These are phyloP conservation scores for Aphanoascus verrucosus DNA, from an alignment of 2,329 filamentous ascomycete genomes.

Conservation along the genomic window DNA sequence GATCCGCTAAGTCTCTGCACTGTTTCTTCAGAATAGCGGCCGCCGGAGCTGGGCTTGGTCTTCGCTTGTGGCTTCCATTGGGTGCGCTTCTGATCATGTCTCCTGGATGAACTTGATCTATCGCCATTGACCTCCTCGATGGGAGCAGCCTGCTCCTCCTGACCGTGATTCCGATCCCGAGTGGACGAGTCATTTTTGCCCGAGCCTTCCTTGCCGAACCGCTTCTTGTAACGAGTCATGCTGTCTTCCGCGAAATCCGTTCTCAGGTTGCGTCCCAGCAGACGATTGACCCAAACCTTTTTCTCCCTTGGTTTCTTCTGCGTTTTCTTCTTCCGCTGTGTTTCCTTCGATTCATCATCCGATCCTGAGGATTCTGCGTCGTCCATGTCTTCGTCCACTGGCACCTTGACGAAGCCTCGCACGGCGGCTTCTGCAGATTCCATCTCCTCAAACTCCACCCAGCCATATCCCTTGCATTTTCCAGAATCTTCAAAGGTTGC, in stretches of 20 bases:
- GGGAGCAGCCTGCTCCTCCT: constrained; percentile 12
- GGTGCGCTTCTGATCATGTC: constrained; percentile 27
- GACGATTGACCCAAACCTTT: constrained; percentile 73
- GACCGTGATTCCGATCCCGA: constrained; percentile 17
- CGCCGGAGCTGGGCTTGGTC: constrained; percentile 23
- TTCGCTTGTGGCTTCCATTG: constrained; percentile 30
- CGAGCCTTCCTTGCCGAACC: constrained; percentile 65
- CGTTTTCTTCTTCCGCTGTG: constrained; percentile 29
- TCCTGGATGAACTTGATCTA: background rate
- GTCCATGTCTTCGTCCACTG: constrained; percentile 38
- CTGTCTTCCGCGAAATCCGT: constrained; percentile 92
- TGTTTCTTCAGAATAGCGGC: constrained; percentile 41
- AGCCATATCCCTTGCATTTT: constrained; percentile 96
- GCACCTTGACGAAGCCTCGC: constrained; percentile 64
- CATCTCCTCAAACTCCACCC: constrained; percentile 79
- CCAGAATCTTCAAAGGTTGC: constrained; percentile 94
- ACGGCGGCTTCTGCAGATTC: constrained; percentile 66
- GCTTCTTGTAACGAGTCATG: constrained; percentile 80
- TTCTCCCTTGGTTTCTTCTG: constrained; percentile 48
- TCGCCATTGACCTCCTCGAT: constrained; percentile 12
- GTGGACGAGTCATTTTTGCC: constrained; percentile 24
- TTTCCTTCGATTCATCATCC: constrained; percentile 26
- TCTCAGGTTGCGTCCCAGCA: constrained; percentile 69
- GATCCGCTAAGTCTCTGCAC: constrained; percentile 61
- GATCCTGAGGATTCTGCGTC: constrained; percentile 43